Percentiles rank a stretch among this genome's conserved stretches.
phyloP scores from a whole-genome alignment of 495 filamentous ascomycete species.

The Evansstolkia leycettana region DNA sequence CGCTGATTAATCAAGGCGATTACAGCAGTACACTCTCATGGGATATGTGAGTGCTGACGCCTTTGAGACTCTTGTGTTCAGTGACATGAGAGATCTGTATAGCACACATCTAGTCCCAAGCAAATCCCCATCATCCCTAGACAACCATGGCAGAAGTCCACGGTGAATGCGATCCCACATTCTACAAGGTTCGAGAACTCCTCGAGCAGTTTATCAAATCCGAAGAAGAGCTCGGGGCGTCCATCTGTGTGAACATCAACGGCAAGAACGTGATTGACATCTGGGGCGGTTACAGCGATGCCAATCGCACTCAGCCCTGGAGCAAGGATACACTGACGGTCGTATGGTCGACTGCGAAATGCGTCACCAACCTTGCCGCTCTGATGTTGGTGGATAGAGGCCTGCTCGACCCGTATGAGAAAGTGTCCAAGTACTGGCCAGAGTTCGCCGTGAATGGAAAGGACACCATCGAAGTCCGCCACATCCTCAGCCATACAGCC shows the following conservation, averaged over 20 bases:
- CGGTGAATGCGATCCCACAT: slow-evolving; percentile 23
- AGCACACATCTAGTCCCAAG: too few species aligned
- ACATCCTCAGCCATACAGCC: slow-evolving; percentile 28
- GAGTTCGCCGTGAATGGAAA: slow-evolving; percentile 32
- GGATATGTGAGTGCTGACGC: too few species aligned
- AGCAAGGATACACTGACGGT: slow-evolving; percentile 22
- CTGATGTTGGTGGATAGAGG: slow-evolving; percentile 28
- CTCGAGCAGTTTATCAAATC: slow-evolving; percentile 13
- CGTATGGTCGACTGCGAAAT: slow-evolving; percentile 33
- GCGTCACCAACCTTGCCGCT: slow-evolving; percentile 22
- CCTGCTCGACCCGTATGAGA: slow-evolving; percentile 21
- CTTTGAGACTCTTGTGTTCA: too few species aligned
- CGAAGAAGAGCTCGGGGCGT: slow-evolving; percentile 29
- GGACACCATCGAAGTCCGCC: slow-evolving; percentile 24
- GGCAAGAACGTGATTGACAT: slow-evolving; percentile 32
- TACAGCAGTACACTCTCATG: too few species aligned
- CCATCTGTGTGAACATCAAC: slow-evolving; percentile 27
- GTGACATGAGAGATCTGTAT: too few species aligned
- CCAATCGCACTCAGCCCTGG: slow-evolving; percentile 19
- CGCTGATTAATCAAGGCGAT: too few species aligned
- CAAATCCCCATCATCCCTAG: too few species aligned
- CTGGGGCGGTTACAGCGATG: slow-evolving; percentile 30
- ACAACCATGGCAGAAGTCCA: slow-evolving; percentile 21
- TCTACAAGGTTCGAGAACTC: slow-evolving; percentile 19
- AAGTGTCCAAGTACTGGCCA: slow-evolving; percentile 32